Base-by-base conservation (phyloP, 495 filamentous ascomycete genomes). In the Acidomyces sp. region DNA sequence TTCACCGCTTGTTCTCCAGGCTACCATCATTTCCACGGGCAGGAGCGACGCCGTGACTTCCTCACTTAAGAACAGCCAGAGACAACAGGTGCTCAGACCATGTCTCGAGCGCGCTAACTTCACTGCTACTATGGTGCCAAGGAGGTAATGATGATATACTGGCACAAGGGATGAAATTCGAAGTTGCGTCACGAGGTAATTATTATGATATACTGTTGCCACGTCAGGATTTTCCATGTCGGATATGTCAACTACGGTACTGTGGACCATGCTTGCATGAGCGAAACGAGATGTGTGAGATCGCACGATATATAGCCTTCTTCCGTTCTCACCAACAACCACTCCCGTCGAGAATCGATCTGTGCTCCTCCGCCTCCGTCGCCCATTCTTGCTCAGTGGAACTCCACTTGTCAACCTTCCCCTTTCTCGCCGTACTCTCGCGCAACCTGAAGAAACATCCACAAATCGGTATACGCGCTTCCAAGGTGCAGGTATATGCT, bases 401-500 rank as follows among this genome's bases (percentile, higher is more conserved):
- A 11, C n/a, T 19, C 19, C 18, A 21, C 42, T 45, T 45, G 42
- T 39, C 42, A 38, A 45, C 42, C 42, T 45, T 35, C 42, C 42
- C 39, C 42, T 30, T 22, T 18, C 6, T 15, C 23, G 11, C 24
- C 29, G 20, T n/a, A n/a, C n/a, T n/a, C 41, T 26, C 25, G 42
- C 42, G 30, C 40, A 6, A 25, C 32, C 40, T 11, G 7, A 9
- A 6, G 23, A 17, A 37, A 30, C 41, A 49, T 49, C 46, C 46
- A 49, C 46, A 49, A 39, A 31, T 30, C 20, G 43, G 43, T 16
- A 18, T 16, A 6, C 9, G 31, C 6, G 31, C 43, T 23, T 41
- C 40, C 29, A 49, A 49, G 46, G 46, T 49, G 40, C 46, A 45
- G 46, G 46, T 41, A 40, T 35, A 44, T 45, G 46, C 45, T 44